Percentiles rank a stretch among this genome's conserved stretches.
Evolutionary conservation across 2,329 filamentous ascomycete genomes (phyloP).

Genomic region (Colletotrichum tofieldiae): DNA sequence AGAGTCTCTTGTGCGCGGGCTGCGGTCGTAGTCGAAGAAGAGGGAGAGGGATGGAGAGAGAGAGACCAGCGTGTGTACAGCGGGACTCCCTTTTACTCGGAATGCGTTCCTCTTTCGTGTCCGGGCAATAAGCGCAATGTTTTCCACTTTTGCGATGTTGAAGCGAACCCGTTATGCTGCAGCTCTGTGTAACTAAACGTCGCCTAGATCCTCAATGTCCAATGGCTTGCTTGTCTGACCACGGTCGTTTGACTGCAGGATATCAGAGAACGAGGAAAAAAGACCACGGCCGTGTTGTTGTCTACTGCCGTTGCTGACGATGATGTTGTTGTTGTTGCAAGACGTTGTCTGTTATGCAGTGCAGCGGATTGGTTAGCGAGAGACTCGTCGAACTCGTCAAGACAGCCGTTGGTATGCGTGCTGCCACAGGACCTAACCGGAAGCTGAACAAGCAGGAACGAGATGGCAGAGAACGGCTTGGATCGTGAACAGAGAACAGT

Average conservation of each 20-base stretch:
- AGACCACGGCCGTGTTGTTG: conserved; percentile 12
- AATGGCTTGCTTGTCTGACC: conserved; percentile 26
- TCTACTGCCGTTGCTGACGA: conserved; percentile 10
- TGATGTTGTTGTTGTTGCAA: not conserved
- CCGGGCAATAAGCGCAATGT: conserved; percentile 16
- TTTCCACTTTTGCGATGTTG: conserved; percentile 28
- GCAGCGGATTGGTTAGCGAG: conserved; percentile 35
- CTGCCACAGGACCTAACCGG: conserved; percentile 8
- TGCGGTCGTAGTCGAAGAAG: not conserved
- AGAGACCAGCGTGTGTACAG: not conserved
- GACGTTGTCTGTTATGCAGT: conserved; percentile 29
- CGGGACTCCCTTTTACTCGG: not conserved
- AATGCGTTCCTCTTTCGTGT: not conserved
- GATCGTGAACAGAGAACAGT: conserved; percentile 9
- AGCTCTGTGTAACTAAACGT: conserved; percentile 35
- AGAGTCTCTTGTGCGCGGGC: not conserved
- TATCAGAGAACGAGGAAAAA: not conserved
- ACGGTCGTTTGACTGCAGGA: conserved; percentile 28
- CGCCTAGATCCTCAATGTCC: conserved; percentile 25
- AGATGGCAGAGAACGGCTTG: conserved; percentile 8
- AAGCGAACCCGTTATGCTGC: conserved; percentile 26
- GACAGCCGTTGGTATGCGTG: conserved; percentile 7
- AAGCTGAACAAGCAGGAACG: conserved; percentile 11
- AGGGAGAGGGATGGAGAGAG: too few relatives aligned
- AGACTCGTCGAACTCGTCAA: conserved; percentile 11